phyloP scores from a whole-genome alignment of 768 basidiomycete genomes.

The Floccularia luteovirens region DNA sequence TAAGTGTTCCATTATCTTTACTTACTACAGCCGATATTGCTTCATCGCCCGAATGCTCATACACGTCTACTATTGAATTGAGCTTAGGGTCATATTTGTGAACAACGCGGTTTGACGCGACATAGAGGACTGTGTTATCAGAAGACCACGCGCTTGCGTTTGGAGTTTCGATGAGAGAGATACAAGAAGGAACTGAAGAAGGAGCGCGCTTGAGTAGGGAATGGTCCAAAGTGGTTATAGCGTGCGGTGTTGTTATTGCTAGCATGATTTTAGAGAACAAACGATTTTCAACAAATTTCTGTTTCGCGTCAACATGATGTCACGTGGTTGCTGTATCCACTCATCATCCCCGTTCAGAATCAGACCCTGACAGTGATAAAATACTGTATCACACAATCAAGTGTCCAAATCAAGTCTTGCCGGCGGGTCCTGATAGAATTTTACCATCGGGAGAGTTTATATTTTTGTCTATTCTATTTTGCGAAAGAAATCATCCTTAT shows the following conservation, averaged over 20 bases:
- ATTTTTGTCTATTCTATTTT: too few species aligned
- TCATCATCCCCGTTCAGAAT: too few species aligned
- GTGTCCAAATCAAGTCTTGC: too few species aligned
- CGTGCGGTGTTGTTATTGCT: conserved; percentile 39
- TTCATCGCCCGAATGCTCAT: conserved; percentile 20
- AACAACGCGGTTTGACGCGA: conserved; percentile 40
- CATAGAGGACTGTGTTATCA: conserved; percentile 47
- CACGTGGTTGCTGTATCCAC: too few species aligned
- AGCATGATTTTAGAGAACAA: conserved; percentile 31
- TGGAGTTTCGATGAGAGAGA: conserved; percentile 23
- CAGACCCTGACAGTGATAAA: too few species aligned
- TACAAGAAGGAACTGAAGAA: conserved; percentile 29
- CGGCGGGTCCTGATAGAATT: too few species aligned
- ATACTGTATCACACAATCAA: too few species aligned
- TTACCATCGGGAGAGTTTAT: too few species aligned
- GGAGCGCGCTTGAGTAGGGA: conserved; percentile 36
- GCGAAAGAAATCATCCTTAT: too few species aligned
- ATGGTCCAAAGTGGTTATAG: conserved; percentile 42
- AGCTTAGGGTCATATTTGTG: conserved; percentile 44
- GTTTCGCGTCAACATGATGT: neutral
- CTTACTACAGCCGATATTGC: conserved; percentile 21
- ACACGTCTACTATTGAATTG: conserved; percentile 35
- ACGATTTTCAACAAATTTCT: neutral
- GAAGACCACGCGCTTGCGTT: conserved; percentile 46
- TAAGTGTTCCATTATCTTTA: conserved; percentile 31